Evolutionary conservation across 768 basidiomycete species (phyloP), one percentile per base, ranked within the genome.

Genomic region (Hypholoma sublateritium): DNA sequence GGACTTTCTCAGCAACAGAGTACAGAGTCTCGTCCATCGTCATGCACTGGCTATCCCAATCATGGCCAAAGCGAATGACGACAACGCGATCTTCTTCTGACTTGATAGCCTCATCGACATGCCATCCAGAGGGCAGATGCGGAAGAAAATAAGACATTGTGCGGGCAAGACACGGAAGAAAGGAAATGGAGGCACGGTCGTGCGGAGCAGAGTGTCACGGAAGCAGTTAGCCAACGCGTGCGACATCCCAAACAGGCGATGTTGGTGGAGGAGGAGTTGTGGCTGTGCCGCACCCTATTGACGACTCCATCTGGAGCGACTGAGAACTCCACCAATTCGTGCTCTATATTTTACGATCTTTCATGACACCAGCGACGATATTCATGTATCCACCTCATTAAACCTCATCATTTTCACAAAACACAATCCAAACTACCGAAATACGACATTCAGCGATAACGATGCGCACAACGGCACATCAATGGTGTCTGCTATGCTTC

Each of bases 101-200:
- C 63, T 97, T 93, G 72, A 99, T 98, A 7, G 97, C 94, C 70
- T 98, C 95, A 68, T 99, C 97, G 59, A 99, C 97, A 69, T 99
- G 97, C 96, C 96, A 98, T 37, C 95, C 93, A 64, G 91, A 91
- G 0, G 88, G 90, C 3, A 95, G 80, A 65, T 94, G 91, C 0
- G 91, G 90, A 12, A 94, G 83, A 69, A 93, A 93, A 72, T 93
- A 94, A 13, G 92, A 93, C 92, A 95, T 94, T 46, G 24, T 12
- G 32, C 19, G 24, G 55, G 22, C 60, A 28, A 54, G 47, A 37
- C 9, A 42, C 39, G 35, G 24, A 49, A 42, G 52, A 24, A 34
- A 37, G 21, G 14, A 13, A 14, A 13, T 39, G 12, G 28, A 32
- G 28, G 28, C 28, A 32, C 28, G 6, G 42, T n/a, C 3, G n/a